Evolutionary conservation across 192 early-diverging fungal genomes (phyloP).

Genomic region (Coemansia sp.): DNA sequence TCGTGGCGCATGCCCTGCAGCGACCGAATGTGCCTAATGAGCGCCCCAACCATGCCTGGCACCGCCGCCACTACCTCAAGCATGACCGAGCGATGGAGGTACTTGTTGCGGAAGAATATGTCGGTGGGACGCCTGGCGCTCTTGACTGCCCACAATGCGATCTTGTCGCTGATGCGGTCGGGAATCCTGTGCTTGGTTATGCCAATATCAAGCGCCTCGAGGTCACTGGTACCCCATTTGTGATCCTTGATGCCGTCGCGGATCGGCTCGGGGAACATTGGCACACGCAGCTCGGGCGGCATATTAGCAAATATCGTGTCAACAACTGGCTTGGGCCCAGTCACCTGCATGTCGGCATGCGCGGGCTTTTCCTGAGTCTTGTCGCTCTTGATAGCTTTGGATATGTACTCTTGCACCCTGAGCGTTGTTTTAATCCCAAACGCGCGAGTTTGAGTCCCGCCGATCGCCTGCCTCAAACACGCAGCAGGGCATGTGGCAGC

Average conservation of each 20-base stretch:
- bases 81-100: constrained; percentile 76
- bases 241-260: constrained; percentile 60
- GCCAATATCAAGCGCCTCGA: constrained; percentile 65
- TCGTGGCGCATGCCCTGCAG: constrained; percentile 77
- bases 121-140: constrained; percentile 63
- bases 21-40: constrained; percentile 75
- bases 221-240: constrained; percentile 53
- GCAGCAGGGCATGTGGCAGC: not conserved
- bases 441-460: constrained; percentile 20
- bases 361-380: not conserved
- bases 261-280: constrained; percentile 57
- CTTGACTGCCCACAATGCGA: constrained; percentile 66
- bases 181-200: constrained; percentile 64
- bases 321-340: constrained; percentile 17
- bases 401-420: constrained; percentile 40
- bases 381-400: constrained; percentile 25
- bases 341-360: constrained; percentile 16
- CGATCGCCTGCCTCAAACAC: not conserved
- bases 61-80: constrained; percentile 75
- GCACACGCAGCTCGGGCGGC: constrained; percentile 44
- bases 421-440: constrained; percentile 54
- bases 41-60: constrained; percentile 87
- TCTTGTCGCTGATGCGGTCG: constrained; percentile 54
- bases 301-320: constrained; percentile 35
- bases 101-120: constrained; percentile 71